phyloP scores from a whole-genome alignment of 225 moss, liverwort and hornwort genomes.

The Physcomitrellopsis africana region DNA sequence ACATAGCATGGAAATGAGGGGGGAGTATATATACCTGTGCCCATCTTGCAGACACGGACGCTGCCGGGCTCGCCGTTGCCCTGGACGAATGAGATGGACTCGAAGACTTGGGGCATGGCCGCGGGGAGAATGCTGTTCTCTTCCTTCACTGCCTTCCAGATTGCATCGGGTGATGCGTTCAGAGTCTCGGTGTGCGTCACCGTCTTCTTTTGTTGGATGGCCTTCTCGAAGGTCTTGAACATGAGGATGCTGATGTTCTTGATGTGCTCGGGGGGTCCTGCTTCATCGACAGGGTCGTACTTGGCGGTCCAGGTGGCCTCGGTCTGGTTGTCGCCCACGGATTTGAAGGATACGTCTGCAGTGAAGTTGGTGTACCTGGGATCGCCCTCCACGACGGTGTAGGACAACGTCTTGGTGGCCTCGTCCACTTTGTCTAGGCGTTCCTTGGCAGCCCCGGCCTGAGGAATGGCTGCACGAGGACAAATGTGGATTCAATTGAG shows the following conservation, averaged over 20 bases:
- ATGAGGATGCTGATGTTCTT: slow-evolving; percentile 3
- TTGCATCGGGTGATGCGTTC: not conserved
- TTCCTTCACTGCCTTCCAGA: not conserved
- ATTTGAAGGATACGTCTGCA: not conserved
- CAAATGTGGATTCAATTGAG: not conserved
- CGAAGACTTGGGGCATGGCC: slow-evolving; percentile 1
- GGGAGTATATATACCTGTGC: not conserved
- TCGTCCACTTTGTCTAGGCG: slow-evolving; percentile 21
- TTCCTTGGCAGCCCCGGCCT: slow-evolving; percentile 5
- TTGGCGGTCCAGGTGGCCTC: slow-evolving; percentile 17
- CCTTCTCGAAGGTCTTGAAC: slow-evolving; percentile 8
- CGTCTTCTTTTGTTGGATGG: not conserved
- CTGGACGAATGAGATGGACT: not conserved
- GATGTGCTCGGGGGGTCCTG: not conserved
- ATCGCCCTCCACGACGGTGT: slow-evolving; percentile 18
- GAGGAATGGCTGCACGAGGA: not conserved
- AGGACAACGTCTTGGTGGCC: not conserved
- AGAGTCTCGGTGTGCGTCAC: slow-evolving; percentile 1
- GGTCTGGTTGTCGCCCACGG: not conserved
- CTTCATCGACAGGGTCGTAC: not conserved
- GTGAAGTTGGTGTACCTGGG: slow-evolving; percentile 17
- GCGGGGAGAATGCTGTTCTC: not conserved
- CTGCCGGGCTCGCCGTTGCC: not conserved
- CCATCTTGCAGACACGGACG: not conserved
- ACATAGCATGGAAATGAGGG: no score